Base-by-base conservation (phyloP, 768 basidiomycete genomes). In the button mushroom (Agaricus bisporus) region DNA sequence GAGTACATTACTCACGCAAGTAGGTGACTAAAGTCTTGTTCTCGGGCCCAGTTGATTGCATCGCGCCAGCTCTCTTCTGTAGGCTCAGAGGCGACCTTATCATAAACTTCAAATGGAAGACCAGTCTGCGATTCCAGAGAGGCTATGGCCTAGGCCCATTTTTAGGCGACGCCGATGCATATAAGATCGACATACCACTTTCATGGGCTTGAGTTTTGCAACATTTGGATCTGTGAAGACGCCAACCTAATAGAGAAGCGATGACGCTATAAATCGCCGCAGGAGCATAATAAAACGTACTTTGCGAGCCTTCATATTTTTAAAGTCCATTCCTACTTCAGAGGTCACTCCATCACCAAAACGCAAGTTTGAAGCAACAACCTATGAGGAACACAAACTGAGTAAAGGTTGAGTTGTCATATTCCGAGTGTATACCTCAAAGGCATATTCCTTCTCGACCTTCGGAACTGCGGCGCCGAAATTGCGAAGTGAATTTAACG, bases 221-320 rank as follows among this genome's bases (percentile, higher is more conserved):
- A 98, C 78, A 51, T 86, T 89, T 9, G 85, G 82, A 63, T 98
- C 95, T 4, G 95, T 98, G 66, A 95, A 95, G 18, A 98, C 89
- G 15, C 81, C 95, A 58, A 98, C 90, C 86, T 97, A 64, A n/a
- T n/a, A n/a, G 42, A 38, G 26, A 59, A 50, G 54, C 25, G 42
- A 25, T 15, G 38, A 12, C 5, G 1, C 12, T 55, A 48, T 49
- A 32, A 45, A 26, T 39, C 14, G 14, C 45, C 43, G 5, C 26
- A 41, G 39, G n/a, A 17, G 15, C n/a, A 18, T 12, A 5, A 32
- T 11, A 6, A 29, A 5, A 57, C 58, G 26, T 59, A 87, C 91
- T 78, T 91, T 92, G 60, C 82, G 80, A 8, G 93, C 91, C 51
- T 85, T 88, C 88, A 91, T 87, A 70, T 95, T 95, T 77, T 88